These are phyloP conservation scores for Alternaria arbusti DNA, from an alignment of 2,329 filamentous ascomycete genomes.

Conservation along the genomic window DNA sequence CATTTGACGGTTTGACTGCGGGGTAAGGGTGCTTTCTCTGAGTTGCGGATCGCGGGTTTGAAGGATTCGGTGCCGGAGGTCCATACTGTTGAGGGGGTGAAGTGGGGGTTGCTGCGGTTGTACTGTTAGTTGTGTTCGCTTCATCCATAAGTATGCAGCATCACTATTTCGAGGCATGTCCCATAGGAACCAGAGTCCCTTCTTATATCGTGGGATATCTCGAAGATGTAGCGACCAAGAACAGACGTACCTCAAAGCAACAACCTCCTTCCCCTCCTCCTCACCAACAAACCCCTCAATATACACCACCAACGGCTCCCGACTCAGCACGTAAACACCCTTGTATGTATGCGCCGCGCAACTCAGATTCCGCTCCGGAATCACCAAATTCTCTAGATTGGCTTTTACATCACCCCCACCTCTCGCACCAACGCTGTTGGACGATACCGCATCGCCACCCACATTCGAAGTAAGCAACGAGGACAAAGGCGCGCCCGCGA, in stretches of 20 bases:
- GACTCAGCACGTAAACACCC: slow-evolving; percentile 57
- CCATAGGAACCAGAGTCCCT: neutral
- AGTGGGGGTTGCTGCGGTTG: slow-evolving; percentile 53
- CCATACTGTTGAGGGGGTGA: slow-evolving; percentile 62
- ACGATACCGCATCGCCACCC: neutral
- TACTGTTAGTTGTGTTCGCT: neutral
- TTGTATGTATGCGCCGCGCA: slow-evolving; percentile 50
- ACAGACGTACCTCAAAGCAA: slow-evolving; percentile 58
- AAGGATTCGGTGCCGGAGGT: slow-evolving; percentile 55
- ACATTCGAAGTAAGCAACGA: neutral
- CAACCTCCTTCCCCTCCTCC: slow-evolving; percentile 58
- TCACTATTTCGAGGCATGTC: neutral
- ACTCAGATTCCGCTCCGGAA: slow-evolving; percentile 47
- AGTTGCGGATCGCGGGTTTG: slow-evolving; percentile 59
- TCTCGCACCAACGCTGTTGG: neutral
- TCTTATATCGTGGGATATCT: neutral
- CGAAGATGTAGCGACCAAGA: neutral
- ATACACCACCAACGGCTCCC: slow-evolving; percentile 64
- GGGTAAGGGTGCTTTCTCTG: slow-evolving; percentile 55
- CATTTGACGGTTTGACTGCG: slow-evolving; percentile 60
- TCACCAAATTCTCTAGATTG: slow-evolving; percentile 48
- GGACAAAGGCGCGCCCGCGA: slow-evolving; percentile 46
- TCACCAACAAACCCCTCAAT: slow-evolving; percentile 61
- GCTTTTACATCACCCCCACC: slow-evolving; percentile 20
- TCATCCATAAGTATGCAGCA: neutral